phyloP scores from a whole-genome alignment of 129 eudicot species.

The Centrapalus pauciflorus region DNA sequence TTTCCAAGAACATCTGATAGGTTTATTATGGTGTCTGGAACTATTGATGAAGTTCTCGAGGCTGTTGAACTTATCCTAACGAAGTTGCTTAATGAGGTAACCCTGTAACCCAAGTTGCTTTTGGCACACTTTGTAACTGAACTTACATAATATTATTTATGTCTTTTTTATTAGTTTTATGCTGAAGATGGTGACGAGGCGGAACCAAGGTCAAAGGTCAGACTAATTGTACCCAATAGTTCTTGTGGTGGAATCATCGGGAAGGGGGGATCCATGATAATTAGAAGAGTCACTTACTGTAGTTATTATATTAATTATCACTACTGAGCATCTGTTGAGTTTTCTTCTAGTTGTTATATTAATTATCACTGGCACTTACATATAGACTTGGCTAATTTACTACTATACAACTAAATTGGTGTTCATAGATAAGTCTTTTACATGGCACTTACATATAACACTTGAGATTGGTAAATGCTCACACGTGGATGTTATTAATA shows the following conservation, averaged over 20 bases:
- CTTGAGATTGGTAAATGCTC: too few relatives aligned
- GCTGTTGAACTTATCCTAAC: conserved; percentile 79
- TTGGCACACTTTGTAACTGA: neutral
- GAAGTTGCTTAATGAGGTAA: conserved; percentile 81
- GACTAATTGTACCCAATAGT: conserved; percentile 84
- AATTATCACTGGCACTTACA: too few relatives aligned
- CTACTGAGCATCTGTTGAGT: too few relatives aligned
- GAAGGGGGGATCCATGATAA: conserved; percentile 90
- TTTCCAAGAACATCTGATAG: conserved; percentile 96
- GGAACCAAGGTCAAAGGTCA: conserved; percentile 70
- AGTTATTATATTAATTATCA: too few relatives aligned
- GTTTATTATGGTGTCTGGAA: conserved; percentile 89
- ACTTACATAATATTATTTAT: neutral
- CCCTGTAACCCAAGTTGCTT: neutral
- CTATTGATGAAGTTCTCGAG: conserved; percentile 60
- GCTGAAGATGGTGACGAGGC: conserved; percentile 69
- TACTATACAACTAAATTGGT: too few relatives aligned
- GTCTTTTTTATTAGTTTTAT: conserved; percentile 45
- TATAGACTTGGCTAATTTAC: too few relatives aligned
- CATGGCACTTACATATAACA: too few relatives aligned
- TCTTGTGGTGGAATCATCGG: conserved; percentile 97
- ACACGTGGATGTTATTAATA: too few relatives aligned
- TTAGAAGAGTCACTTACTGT: too few relatives aligned
- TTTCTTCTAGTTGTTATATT: too few relatives aligned
- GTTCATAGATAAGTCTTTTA: too few relatives aligned